Conservation (phyloP, 2,329 filamentous ascomycete species). For the Fusarium buxicola region DNA sequence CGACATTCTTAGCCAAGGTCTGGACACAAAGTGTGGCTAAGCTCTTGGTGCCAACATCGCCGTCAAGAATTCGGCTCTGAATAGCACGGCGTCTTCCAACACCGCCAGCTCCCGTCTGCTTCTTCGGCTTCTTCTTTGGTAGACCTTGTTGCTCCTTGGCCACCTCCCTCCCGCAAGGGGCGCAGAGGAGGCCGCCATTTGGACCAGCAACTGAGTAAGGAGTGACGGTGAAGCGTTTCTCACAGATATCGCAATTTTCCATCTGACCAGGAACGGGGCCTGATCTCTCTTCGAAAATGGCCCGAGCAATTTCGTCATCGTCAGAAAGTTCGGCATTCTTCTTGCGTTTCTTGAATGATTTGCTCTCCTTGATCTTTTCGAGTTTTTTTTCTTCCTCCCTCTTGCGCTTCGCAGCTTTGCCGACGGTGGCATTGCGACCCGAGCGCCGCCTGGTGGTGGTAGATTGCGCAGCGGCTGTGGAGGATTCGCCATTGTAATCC, state of each 20-base stretch:
- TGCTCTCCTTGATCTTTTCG: constrained; percentile 72
- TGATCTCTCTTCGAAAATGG: constrained; percentile 59
- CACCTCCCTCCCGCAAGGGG: constrained; percentile 80
- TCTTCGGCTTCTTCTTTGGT: constrained; percentile 60
- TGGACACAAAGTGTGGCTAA: constrained; percentile 74
- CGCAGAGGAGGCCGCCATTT: constrained; percentile 87
- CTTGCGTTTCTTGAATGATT: constrained; percentile 67
- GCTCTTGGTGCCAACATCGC: constrained; percentile 75
- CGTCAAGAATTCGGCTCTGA: constrained; percentile 88
- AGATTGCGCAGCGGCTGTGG: constrained; percentile 36
- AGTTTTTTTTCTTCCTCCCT: constrained; percentile 64
- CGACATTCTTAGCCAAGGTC: constrained; percentile 71
- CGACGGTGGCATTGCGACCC: constrained; percentile 42
- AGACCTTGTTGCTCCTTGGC: constrained; percentile 67
- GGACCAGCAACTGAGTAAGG: constrained; percentile 86
- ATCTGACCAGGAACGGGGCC: constrained; percentile 82
- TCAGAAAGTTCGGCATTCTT: constrained; percentile 52
- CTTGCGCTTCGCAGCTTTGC: constrained; percentile 49
- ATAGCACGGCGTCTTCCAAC: constrained; percentile 77
- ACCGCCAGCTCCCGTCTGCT: constrained; percentile 59
- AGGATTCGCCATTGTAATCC: constrained; percentile 39
- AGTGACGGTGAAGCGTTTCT: constrained; percentile 92
- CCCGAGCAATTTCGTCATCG: constrained; percentile 62
- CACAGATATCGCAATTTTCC: constrained; percentile 87
- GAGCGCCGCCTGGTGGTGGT: constrained; percentile 44